A percentile compares a stretch with the other conserved stretches of the same genome.
phyloP scores from a whole-genome alignment of 768 basidiomycete species.

The Gelatoporia subvermispora region DNA sequence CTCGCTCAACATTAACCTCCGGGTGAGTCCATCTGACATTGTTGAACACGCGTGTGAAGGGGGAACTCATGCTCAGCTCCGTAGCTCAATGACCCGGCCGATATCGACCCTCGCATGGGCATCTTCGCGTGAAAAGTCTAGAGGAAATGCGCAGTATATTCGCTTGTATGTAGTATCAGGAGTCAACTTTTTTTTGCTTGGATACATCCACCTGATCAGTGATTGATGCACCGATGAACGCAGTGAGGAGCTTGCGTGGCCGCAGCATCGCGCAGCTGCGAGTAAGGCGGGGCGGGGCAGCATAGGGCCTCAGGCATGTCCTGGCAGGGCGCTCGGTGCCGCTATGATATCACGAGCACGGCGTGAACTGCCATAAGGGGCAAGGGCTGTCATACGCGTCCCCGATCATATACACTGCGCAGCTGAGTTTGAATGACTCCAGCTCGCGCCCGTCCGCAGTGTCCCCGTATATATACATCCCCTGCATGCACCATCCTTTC shows the following conservation, averaged over 20 bases:
- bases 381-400: neutral
- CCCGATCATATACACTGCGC: constrained; percentile 17
- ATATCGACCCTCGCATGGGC: constrained; percentile 57
- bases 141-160: no score
- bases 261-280: no score
- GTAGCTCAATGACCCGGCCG: constrained; percentile 67
- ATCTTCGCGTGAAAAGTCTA: constrained; percentile 57
- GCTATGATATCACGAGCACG: neutral
- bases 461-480: neutral
- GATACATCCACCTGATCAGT: no score
- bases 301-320: no score
- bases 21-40: constrained; percentile 39
- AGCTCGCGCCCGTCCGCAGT: neutral
- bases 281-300: no score
- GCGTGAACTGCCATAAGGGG: neutral
- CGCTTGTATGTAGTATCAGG: no score
- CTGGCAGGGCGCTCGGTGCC: no score
- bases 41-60: constrained; percentile 5
- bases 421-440: constrained; percentile 12
- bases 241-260: neutral
- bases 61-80: neutral
- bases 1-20: constrained; percentile 54
- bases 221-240: neutral
- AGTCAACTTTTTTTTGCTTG: neutral
- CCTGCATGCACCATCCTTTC: neutral